Percentiles rank a stretch among this genome's conserved stretches.
These are phyloP conservation scores for barley (Hordeum vulgare) DNA, from an alignment of 176 grass and related monocot species.

Conservation along the genomic window DNA sequence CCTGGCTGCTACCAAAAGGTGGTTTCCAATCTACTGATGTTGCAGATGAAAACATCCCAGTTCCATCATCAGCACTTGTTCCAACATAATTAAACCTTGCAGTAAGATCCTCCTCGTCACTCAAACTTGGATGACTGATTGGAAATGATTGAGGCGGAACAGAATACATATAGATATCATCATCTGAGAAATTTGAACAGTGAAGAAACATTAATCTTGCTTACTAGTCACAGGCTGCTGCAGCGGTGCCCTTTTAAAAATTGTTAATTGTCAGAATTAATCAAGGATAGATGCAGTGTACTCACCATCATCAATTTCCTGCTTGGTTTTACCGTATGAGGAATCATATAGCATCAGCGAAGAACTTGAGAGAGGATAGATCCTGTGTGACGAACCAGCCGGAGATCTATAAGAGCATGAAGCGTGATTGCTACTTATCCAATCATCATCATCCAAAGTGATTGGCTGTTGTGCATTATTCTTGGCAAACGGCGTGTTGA, in stretches of 20 bases:
- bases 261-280: neutral
- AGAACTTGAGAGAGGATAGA: slow-evolving; percentile 8
- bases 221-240: neutral
- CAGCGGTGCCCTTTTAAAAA: neutral
- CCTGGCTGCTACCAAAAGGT: neutral
- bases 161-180: neutral
- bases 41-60: slow-evolving; percentile 7
- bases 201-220: neutral
- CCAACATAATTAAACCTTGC: slow-evolving; percentile 10
- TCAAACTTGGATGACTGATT: slow-evolving; percentile 3
- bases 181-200: neutral
- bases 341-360: slow-evolving; percentile 17
- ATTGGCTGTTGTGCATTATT: neutral
- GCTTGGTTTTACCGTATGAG: neutral
- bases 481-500: neutral
- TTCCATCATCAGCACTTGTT: slow-evolving; percentile 18
- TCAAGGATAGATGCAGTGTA: neutral
- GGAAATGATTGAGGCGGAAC: slow-evolving; percentile 13
- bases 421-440: neutral
- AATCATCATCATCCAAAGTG: neutral
- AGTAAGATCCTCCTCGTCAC: slow-evolving; percentile 6
- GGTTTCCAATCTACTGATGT: neutral
- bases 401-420: slow-evolving; percentile 17
- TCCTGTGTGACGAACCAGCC: neutral
- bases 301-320: slow-evolving; percentile 6